Conservation (phyloP, 225 moss, liverwort and hornwort species). For the Ulota crispa region DNA sequence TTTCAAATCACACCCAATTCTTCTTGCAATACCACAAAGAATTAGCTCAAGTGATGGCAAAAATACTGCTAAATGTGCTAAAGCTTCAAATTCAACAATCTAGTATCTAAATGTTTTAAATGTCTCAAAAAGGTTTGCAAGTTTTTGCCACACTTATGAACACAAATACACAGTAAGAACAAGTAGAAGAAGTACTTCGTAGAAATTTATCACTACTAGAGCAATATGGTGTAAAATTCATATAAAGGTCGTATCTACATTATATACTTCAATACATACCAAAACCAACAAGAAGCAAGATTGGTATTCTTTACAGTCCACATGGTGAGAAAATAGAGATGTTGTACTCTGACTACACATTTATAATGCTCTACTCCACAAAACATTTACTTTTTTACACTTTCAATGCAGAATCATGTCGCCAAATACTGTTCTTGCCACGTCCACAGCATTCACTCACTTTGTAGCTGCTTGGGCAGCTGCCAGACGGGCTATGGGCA, state of each 20-base stretch:
- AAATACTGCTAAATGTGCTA: too few relatives aligned
- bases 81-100: too few relatives aligned
- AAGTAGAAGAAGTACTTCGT: neutral
- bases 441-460: slow-evolving; percentile 13
- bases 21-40: too few relatives aligned
- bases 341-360: neutral
- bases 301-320: neutral
- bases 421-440: slow-evolving; percentile 11
- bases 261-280: neutral
- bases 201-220: neutral
- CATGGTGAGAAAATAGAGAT: neutral
- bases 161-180: neutral
- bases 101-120: too few relatives aligned
- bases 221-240: slow-evolving; percentile 4
- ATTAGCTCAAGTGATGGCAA: too few relatives aligned
- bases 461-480: slow-evolving; percentile 83
- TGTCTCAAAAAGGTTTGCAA: too few relatives aligned
- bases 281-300: slow-evolving; percentile 7
- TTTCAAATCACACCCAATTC: too few relatives aligned
- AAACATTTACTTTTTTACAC: neutral
- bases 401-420: slow-evolving; percentile 6
- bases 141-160: neutral
- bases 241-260: slow-evolving; percentile 14
- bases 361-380: neutral
- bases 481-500: slow-evolving; percentile 92